phyloP scores from a whole-genome alignment of 1,284 basidiomycete genomes.

The Puccinia brachypodii region DNA sequence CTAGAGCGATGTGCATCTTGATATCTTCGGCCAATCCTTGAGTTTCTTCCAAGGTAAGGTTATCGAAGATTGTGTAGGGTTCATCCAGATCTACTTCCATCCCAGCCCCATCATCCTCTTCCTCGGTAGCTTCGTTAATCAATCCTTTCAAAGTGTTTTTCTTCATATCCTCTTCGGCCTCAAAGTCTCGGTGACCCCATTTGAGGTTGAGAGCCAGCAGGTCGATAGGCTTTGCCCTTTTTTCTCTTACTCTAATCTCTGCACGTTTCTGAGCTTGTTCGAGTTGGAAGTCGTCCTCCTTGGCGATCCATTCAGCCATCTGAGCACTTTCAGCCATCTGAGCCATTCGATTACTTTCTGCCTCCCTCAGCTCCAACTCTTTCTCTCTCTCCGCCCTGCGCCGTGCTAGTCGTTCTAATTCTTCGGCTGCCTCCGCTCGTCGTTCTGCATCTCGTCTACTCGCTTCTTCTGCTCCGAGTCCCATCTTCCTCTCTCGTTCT shows the following conservation, averaged over 20 bases:
- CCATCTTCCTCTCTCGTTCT: slow-evolving; percentile 89
- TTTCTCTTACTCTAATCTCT: slow-evolving; percentile 89
- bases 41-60: slow-evolving; percentile 79
- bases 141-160: slow-evolving; percentile 56
- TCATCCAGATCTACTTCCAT: slow-evolving; percentile 98
- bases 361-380: slow-evolving; percentile 81
- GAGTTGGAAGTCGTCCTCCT: slow-evolving; percentile 95
- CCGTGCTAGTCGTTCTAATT: slow-evolving; percentile 85
- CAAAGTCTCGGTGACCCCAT: slow-evolving; percentile 61
- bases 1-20: slow-evolving; percentile 82
- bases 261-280: slow-evolving; percentile 89
- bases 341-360: slow-evolving; percentile 85
- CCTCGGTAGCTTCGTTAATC: slow-evolving; percentile 59
- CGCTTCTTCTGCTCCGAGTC: slow-evolving; percentile 76
- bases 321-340: slow-evolving; percentile 87
- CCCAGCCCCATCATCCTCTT: slow-evolving; percentile 75
- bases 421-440: slow-evolving; percentile 81
- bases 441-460: slow-evolving; percentile 76
- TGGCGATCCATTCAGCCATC: slow-evolving; percentile 96
- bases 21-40: slow-evolving; percentile 94
- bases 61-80: slow-evolving; percentile 94
- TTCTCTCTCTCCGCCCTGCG: slow-evolving; percentile 87
- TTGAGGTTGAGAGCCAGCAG: slow-evolving; percentile 89
- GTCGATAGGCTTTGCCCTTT: slow-evolving; percentile 91
- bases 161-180: slow-evolving; percentile 51